Conservation (phyloP, 768 basidiomycete genomes). For the Mycena epipterygia region DNA sequence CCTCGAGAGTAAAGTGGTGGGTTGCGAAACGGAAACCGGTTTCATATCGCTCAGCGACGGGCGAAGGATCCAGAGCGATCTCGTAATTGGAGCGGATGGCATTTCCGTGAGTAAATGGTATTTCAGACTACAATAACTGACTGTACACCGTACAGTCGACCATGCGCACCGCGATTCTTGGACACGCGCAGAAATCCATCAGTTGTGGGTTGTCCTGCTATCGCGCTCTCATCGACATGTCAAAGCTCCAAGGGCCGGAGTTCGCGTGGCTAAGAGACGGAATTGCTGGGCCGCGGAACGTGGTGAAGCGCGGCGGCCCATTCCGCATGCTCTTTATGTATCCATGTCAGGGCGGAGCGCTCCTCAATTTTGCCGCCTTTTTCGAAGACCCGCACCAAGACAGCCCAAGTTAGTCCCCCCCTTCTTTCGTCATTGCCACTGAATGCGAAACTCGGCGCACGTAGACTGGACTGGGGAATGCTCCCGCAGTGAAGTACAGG, state of each 20-base stretch:
- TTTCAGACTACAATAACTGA: not conserved
- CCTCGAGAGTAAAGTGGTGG: not conserved
- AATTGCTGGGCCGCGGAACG: not conserved
- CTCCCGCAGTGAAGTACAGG: not conserved
- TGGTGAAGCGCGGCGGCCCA: not conserved
- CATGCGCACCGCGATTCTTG: conserved; percentile 8
- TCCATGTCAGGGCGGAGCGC: conserved; percentile 7
- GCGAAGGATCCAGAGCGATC: not conserved
- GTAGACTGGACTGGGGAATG: not conserved
- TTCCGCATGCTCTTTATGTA: conserved; percentile 6
- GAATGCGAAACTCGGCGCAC: no score
- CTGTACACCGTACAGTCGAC: not conserved
- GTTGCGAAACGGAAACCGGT: not conserved
- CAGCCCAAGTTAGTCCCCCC: not conserved
- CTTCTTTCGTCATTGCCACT: not conserved
- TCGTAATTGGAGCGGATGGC: not conserved
- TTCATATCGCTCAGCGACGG: not conserved
- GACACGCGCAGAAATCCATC: not conserved
- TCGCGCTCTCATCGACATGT: conserved; percentile 1
- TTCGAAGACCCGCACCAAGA: conserved; percentile 1
- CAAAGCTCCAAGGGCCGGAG: not conserved
- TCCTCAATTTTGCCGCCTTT: no score
- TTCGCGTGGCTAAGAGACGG: conserved; percentile 16
- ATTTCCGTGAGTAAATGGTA: not conserved
- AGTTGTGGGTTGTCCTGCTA: not conserved